Base-by-base conservation (phyloP, 306 rosid genomes). In the Heteromeles arbutifolia region DNA sequence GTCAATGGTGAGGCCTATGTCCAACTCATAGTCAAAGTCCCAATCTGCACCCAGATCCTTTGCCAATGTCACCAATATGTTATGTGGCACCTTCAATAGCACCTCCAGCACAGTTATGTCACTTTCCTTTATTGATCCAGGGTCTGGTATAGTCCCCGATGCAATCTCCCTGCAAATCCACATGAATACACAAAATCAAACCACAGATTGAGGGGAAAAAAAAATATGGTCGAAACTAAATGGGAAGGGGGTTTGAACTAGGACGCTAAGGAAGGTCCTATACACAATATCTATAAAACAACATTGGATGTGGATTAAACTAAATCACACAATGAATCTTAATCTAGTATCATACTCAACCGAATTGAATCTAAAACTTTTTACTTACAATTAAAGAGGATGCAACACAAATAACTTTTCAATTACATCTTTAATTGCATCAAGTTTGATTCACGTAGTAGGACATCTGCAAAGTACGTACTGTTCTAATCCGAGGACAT, bases 1-100 rank as follows among this genome's bases (percentile, higher is more conserved):
- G 41, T 95, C 96, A n/a, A 95, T 72, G 17, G 83, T 57, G 22
- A 95, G 90, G n/a, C 92, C 83, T 26, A 95, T 24, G 8, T 69
- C 77, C 82, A 95, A 54, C 44, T 86, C 88, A 32, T 95, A 95
- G 73, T 95, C 99, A 3, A 95, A 87, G 75, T 95, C 96, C 98
- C 98, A 85, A 67, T 95, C 99, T n/a, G 86, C 83, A 0, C 88
- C 93, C 18, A 95, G 66, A 69, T 89, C 97, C 78, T 29, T 92
- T 5, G 85, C 93, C 72, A 95, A 80, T 61, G 85, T 90, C 81
- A 90, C 1, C 84, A 95, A 73, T 59, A 90, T 22, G 66, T 79
- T 85, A 48, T 92, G 93, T 1, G 97, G 82, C 48, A 92, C 96
- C 81, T 85, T 92, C 73, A 92, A 84, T 0, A 81, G 91, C 5